Evolutionary conservation across 2,329 filamentous ascomycete genomes (phyloP).

Genomic region (Dothideomycetidae sp.): DNA sequence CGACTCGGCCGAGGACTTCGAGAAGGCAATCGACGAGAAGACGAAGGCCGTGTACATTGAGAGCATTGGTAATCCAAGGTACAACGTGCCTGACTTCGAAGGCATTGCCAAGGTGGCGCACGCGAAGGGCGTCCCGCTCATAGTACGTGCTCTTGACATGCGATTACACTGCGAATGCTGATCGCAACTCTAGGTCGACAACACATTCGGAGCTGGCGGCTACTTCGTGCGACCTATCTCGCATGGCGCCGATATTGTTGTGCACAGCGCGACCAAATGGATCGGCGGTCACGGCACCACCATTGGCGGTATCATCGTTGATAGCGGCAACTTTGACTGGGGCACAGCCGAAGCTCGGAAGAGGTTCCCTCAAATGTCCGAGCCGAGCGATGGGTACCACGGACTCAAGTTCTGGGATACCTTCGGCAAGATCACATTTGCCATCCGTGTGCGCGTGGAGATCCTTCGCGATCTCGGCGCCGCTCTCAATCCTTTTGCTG

Average conservation of each 20-base stretch:
- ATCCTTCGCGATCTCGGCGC: conserved; percentile 76
- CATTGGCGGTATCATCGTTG: conserved; percentile 72
- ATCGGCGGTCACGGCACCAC: conserved; percentile 93
- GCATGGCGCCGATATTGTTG: conserved; percentile 49
- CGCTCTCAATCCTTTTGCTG: conserved; percentile 74
- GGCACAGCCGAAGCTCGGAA: conserved; percentile 41
- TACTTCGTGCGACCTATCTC: conserved; percentile 79
- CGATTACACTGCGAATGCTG: conserved; percentile 24
- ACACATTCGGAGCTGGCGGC: conserved; percentile 88
- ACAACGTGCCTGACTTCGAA: conserved; percentile 85
- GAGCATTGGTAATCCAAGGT: conserved; percentile 84
- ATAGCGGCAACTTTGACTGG: conserved; percentile 91
- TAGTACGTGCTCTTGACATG: conserved; percentile 36
- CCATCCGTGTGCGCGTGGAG: conserved; percentile 77
- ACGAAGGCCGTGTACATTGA: conserved; percentile 89
- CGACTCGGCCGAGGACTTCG: conserved; percentile 66
- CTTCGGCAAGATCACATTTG: conserved; percentile 69
- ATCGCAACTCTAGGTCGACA: conserved; percentile 52
- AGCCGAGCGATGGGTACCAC: conserved; percentile 81
- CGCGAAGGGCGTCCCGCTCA: conserved; percentile 43
- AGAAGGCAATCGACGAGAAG: conserved; percentile 71
- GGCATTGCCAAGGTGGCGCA: conserved; percentile 71
- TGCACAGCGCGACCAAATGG: conserved; percentile 75
- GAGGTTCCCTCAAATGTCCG: conserved; percentile 84
- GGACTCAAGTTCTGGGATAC: conserved; percentile 91